These are phyloP conservation scores for Chlorencoelia australis DNA, from an alignment of 2,329 filamentous ascomycete genomes.

Conservation along the genomic window DNA sequence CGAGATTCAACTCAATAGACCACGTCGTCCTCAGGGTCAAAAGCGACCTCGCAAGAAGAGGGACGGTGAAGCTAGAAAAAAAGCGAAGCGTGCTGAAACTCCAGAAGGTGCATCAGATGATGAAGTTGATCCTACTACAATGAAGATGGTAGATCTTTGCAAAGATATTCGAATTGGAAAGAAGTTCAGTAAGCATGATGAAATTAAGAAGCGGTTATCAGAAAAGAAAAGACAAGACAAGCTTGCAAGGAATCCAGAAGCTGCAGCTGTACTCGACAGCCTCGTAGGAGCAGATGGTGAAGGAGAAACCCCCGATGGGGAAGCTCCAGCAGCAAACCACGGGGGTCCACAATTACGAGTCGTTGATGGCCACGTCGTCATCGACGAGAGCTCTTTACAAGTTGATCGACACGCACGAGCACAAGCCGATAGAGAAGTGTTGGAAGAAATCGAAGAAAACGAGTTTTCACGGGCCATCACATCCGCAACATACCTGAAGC, in stretches of 20 bases:
- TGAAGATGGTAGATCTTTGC: conserved; percentile 65
- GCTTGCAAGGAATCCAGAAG: conserved; percentile 18
- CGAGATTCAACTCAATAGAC: conserved; percentile 17
- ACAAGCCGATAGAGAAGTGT: conserved; percentile 40
- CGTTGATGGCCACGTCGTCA: conserved; percentile 52
- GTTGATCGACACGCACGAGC: conserved; percentile 60
- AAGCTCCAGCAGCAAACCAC: conserved; percentile 2
- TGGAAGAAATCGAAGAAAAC: conserved; percentile 60
- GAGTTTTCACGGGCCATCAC: conserved; percentile 67
- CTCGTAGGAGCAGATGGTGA: conserved; percentile 1
- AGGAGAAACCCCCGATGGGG: conserved; percentile 2
- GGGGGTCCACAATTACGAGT: conserved; percentile 17
- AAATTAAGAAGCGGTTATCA: conserved; percentile 58
- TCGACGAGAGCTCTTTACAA: conserved; percentile 56
- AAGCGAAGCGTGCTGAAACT: conserved; percentile 30
- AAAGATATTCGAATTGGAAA: conserved; percentile 62
- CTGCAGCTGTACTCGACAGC: conserved; percentile 11
- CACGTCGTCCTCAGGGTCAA: conserved; percentile 10
- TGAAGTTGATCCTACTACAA: conserved; percentile 52
- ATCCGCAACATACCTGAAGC: conserved; percentile 56
- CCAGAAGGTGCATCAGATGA: conserved; percentile 54
- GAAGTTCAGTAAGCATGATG: conserved; percentile 63
- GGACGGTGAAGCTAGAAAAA: conserved; percentile 22
- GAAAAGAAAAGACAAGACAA: conserved; percentile 30
- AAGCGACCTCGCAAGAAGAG: conserved; percentile 25